These are phyloP conservation scores for Pestalotiopsis sp. DNA, from an alignment of 2,329 filamentous ascomycete species.

Conservation along the genomic window DNA sequence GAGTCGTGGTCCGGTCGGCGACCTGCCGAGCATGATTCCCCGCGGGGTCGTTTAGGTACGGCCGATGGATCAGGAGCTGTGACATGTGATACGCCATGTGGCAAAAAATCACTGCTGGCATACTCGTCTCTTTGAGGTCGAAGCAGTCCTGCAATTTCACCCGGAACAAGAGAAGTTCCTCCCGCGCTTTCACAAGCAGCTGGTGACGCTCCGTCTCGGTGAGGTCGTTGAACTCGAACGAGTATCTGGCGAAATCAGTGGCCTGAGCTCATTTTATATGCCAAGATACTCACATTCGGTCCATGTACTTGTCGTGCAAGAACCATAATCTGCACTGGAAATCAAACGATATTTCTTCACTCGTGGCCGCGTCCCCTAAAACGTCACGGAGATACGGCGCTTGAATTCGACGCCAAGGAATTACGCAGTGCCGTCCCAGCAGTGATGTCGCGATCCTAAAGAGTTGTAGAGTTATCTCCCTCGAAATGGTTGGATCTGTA, in stretches of 20 bases:
- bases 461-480: neutral
- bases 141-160: neutral
- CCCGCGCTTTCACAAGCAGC: neutral
- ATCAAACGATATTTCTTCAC: neutral
- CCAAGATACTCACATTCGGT: neutral
- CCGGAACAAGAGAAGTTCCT: neutral
- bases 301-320: neutral
- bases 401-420: neutral
- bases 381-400: neutral
- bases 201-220: neutral
- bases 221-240: neutral
- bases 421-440: neutral
- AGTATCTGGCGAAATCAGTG: neutral
- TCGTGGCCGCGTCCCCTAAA: neutral
- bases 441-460: neutral
- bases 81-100: constrained; percentile 1
- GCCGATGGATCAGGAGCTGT: neutral
- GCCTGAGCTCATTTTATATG: neutral
- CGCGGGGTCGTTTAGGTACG: neutral
- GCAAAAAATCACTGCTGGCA: neutral
- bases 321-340: neutral
- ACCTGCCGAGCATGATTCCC: neutral
- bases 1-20: neutral
- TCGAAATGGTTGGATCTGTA: neutral
- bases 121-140: neutral